Conservation (phyloP, 441 rosid species). For the Aquilaria agallochum region DNA sequence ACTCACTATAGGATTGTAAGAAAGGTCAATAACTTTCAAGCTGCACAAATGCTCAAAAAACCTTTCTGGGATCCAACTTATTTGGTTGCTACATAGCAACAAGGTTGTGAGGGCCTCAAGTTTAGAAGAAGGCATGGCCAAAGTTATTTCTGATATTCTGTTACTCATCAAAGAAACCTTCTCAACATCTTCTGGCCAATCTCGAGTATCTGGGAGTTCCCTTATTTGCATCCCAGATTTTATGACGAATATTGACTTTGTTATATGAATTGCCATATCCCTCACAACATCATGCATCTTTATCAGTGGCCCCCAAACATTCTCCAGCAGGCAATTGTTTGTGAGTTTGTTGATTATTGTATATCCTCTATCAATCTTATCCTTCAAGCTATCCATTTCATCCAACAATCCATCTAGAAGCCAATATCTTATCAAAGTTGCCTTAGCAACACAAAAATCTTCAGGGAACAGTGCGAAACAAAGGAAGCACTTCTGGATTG, state of each 20-base stretch:
- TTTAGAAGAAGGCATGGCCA: conserved; percentile 1
- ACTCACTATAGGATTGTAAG: not conserved
- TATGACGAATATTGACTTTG: conserved; percentile 10
- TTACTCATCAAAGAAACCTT: conserved; percentile 17
- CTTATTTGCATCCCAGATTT: conserved; percentile 3
- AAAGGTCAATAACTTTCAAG: conserved; percentile 13
- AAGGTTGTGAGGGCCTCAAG: conserved; percentile 22
- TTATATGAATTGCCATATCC: conserved; percentile 24
- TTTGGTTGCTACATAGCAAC: not conserved
- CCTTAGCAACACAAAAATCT: not conserved
- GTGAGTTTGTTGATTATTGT: conserved; percentile 8
- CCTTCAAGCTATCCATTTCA: not conserved
- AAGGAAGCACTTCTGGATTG: conserved; percentile 11
- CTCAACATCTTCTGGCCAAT: conserved; percentile 10
- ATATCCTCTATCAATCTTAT: conserved; percentile 4
- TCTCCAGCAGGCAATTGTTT: conserved; percentile 5
- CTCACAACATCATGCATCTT: conserved; percentile 18
- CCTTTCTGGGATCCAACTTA: not conserved
- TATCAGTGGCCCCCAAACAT: not conserved
- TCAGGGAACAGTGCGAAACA: conserved; percentile 9
- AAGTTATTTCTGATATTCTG: not conserved
- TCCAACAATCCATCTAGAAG: conserved; percentile 6
- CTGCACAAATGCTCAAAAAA: conserved; percentile 11
- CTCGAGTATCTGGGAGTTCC: conserved; percentile 9
- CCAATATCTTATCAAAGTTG: conserved; percentile 6